Evolutionary conservation across 306 rosid species (phyloP).

Genomic region (Sindora glabra): DNA sequence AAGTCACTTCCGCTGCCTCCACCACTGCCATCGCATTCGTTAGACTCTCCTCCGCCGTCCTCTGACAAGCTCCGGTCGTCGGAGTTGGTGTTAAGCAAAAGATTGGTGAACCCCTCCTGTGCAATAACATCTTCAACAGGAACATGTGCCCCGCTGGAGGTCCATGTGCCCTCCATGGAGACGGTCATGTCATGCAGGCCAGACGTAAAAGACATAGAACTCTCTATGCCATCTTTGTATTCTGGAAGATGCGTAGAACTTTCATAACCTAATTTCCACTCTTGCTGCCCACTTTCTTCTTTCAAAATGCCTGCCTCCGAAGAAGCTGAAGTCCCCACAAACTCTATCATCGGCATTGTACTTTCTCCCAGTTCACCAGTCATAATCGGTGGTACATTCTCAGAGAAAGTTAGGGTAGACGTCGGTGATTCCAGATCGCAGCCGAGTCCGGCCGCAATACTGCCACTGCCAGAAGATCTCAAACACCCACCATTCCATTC

Average conservation of each 20-base stretch:
- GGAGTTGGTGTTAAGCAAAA: conserved; percentile 58
- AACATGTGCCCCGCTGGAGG: background rate
- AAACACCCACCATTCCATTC: conserved; percentile 45
- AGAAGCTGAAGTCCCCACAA: conserved; percentile 68
- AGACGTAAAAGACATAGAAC: conserved; percentile 41
- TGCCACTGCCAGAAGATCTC: conserved; percentile 18
- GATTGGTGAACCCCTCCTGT: conserved; percentile 89
- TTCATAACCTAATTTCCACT: conserved; percentile 61
- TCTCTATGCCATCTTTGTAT: conserved; percentile 36
- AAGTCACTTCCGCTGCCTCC: conserved; percentile 29
- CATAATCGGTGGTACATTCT: conserved; percentile 38
- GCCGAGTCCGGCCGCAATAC: background rate
- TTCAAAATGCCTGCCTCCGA: conserved; percentile 31
- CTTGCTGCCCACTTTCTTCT: conserved; percentile 52
- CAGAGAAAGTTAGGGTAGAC: conserved; percentile 66
- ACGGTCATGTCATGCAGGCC: conserved; percentile 45
- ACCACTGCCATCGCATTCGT: conserved; percentile 19
- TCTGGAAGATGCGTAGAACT: conserved; percentile 26
- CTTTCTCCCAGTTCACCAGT: conserved; percentile 21
- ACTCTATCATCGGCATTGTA: conserved; percentile 52
- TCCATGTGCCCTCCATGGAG: conserved; percentile 58
- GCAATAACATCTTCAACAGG: conserved; percentile 21
- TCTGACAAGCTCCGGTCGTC: conserved; percentile 61
- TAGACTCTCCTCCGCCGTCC: conserved; percentile 50
- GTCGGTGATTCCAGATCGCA: conserved; percentile 80